phyloP scores from a whole-genome alignment of 2,329 filamentous ascomycete species.

The Pezicula carpinea region DNA sequence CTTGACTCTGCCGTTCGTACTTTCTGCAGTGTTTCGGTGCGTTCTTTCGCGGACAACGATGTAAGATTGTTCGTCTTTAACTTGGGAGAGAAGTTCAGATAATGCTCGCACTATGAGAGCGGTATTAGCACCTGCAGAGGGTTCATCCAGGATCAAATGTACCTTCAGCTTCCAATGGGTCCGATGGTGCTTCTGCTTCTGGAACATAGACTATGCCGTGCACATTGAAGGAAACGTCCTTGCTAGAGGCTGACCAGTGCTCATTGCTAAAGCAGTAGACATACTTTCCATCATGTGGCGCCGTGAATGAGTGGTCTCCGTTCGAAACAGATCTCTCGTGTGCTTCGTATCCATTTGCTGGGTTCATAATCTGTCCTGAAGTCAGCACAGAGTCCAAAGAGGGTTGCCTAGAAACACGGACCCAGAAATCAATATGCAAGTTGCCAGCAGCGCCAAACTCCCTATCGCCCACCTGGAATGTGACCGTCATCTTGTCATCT shows the following conservation, averaged over 20 bases:
- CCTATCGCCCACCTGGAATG: slow-evolving; percentile 94
- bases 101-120: slow-evolving; percentile 65
- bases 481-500: slow-evolving; percentile 98
- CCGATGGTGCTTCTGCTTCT: slow-evolving; percentile 75
- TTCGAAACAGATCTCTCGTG: slow-evolving; percentile 79
- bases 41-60: slow-evolving; percentile 93
- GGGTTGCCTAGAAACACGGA: slow-evolving; percentile 42
- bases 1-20: slow-evolving; percentile 95
- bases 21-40: slow-evolving; percentile 97
- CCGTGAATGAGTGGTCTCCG: slow-evolving; percentile 90
- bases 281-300: slow-evolving; percentile 81
- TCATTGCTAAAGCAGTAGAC: slow-evolving; percentile 99
- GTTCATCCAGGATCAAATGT: slow-evolving; percentile 24
- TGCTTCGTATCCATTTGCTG: slow-evolving; percentile 68
- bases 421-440: slow-evolving; percentile 97
- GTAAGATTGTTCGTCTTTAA: slow-evolving; percentile 97
- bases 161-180: slow-evolving; percentile 91
- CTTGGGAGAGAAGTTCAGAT: slow-evolving; percentile 79
- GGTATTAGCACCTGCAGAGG: slow-evolving; percentile 1
- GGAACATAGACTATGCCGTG: slow-evolving; percentile 97
- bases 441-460: slow-evolving; percentile 95
- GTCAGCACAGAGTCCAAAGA: slow-evolving; percentile 10
- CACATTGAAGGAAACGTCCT: slow-evolving; percentile 99
- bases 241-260: slow-evolving; percentile 91
- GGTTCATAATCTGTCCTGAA: slow-evolving; percentile 66